Evolutionary conservation across 2,329 filamentous ascomycete genomes (phyloP).

Genomic region (Aspergillus sp.): DNA sequence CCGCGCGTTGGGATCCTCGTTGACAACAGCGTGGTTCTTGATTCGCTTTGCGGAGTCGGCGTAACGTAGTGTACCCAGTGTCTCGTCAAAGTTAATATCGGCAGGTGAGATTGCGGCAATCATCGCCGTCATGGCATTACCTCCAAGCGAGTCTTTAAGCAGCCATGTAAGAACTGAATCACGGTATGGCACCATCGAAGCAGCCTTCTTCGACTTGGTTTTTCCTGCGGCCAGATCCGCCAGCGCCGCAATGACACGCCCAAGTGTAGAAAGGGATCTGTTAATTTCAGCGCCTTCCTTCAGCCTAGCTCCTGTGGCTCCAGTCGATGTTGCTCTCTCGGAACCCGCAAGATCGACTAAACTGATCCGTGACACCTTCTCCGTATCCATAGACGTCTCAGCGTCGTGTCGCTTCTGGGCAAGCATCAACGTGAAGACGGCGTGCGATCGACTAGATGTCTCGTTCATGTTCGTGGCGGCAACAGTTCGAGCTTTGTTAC

Average conservation of each 20-base stretch:
- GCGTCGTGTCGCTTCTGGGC: slow-evolving; percentile 89
- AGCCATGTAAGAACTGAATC: slow-evolving; percentile 97
- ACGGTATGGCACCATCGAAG: slow-evolving; percentile 85
- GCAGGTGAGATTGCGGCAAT: slow-evolving; percentile 98
- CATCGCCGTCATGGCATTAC: slow-evolving; percentile 99
- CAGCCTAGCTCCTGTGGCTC: slow-evolving; percentile 87
- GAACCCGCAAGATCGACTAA: slow-evolving; percentile 97
- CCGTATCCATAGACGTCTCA: slow-evolving; percentile 94
- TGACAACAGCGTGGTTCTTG: slow-evolving; percentile 99
- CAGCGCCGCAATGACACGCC: slow-evolving; percentile 93
- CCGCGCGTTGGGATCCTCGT: slow-evolving; percentile 96
- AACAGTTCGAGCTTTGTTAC: slow-evolving; percentile 97
- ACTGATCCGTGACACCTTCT: slow-evolving; percentile 97
- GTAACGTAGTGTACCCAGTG: slow-evolving; percentile 90
- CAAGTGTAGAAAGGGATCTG: slow-evolving; percentile 89
- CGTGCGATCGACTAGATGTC: slow-evolving; percentile 96
- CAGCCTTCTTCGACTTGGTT: slow-evolving; percentile 58
- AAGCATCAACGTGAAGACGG: slow-evolving; percentile 93
- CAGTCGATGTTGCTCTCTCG: slow-evolving; percentile 94
- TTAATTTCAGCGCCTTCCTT: slow-evolving; percentile 99
- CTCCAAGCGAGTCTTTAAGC: slow-evolving; percentile 92
- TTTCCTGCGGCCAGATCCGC: slow-evolving; percentile 86
- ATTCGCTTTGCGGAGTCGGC: slow-evolving; percentile 98
- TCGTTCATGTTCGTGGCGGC: slow-evolving; percentile 99
- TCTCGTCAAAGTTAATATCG: slow-evolving; percentile 99